phyloP scores from a whole-genome alignment of 306 rosid genomes.

The Carpinus fangiana region DNA sequence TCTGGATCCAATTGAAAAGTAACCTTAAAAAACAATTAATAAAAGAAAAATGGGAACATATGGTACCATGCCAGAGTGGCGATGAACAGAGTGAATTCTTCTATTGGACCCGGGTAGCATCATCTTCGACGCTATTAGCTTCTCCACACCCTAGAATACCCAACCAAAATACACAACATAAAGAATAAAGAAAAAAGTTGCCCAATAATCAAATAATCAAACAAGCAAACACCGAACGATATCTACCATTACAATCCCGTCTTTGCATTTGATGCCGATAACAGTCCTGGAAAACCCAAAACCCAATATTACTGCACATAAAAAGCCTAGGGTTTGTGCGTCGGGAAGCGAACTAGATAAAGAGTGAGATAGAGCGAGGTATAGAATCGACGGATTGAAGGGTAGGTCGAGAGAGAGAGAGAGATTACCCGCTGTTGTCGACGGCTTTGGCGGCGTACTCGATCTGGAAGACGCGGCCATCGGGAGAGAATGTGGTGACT shows the following conservation, averaged over 20 bases:
- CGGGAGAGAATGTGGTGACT: slow-evolving; percentile 97
- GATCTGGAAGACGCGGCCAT: slow-evolving; percentile 98
- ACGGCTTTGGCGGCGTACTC: slow-evolving; percentile 98
- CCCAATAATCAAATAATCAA: neutral
- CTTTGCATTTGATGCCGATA: slow-evolving; percentile 94
- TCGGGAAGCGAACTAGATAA: neutral
- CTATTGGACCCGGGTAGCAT: slow-evolving; percentile 97
- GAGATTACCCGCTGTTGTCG: slow-evolving; percentile 84
- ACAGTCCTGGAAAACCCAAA: slow-evolving; percentile 75
- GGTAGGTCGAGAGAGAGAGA: neutral
- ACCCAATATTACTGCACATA: neutral
- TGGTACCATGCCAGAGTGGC: slow-evolving; percentile 91
- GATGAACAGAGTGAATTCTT: slow-evolving; percentile 91
- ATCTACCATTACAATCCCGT: slow-evolving; percentile 84
- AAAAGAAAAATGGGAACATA: neutral
- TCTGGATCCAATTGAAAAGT: neutral
- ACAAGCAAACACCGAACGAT: neutral
- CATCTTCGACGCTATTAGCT: slow-evolving; percentile 93
- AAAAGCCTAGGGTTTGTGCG: neutral
- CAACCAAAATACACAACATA: slow-evolving; percentile 4
- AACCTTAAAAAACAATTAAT: neutral
- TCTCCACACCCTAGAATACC: slow-evolving; percentile 80
- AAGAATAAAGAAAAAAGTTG: neutral
- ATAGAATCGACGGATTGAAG: neutral
- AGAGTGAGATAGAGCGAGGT: neutral